Evolutionary conservation across 495 filamentous ascomycete genomes (phyloP), one percentile per base, ranked within the genome.

Genomic region (Talaromyces wortmannii): DNA sequence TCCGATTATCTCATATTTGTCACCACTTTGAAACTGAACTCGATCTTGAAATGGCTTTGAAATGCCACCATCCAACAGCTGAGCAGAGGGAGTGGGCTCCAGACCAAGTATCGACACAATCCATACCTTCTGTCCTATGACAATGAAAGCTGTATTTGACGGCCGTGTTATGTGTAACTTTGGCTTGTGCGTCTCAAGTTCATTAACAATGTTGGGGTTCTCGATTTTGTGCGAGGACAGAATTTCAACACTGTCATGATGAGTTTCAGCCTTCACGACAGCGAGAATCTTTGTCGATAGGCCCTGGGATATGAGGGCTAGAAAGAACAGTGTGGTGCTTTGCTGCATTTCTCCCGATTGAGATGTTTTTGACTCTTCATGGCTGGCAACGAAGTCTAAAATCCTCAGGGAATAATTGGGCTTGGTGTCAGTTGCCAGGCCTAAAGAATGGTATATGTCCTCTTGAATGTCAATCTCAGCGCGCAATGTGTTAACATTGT

Each of bases 111-210:
- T 77, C 4, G 91, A 96, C 0, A 88, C 74, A 16, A 97, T 67
- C 10, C 90, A 83, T 13, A 95, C 73, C 11, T 85, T 90, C 55
- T 85, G 79, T 45, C 85, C 83, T 55, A 95, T 88, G 5, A 91
- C 77, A 44, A 96, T 67, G 59, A 92, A 92, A n/a, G 90, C 94
- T 2, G 89, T 87, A 45, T 89, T 76, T 6, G 78, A 82, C 10
- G 91, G 86, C 40, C 79, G 77, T 5, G 95, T 90, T 29, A 97
- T 73, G 53, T 89, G 82, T n/a, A 98, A 61, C 53, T 80, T 83
- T 7, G 91, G 85, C 59, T 79, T 81, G 31, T 75, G 65, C 59
- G 67, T 56, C 67, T 70, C 51, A 67, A 69, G 48, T 59, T 55
- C 48, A 57, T 57, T 29, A 8, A 63, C 43, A 17, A 67, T 59